A percentile compares a stretch with the other conserved stretches of the same genome.
phyloP scores from a whole-genome alignment of 106 monocot genomes.

The Cymbidium sinense region DNA sequence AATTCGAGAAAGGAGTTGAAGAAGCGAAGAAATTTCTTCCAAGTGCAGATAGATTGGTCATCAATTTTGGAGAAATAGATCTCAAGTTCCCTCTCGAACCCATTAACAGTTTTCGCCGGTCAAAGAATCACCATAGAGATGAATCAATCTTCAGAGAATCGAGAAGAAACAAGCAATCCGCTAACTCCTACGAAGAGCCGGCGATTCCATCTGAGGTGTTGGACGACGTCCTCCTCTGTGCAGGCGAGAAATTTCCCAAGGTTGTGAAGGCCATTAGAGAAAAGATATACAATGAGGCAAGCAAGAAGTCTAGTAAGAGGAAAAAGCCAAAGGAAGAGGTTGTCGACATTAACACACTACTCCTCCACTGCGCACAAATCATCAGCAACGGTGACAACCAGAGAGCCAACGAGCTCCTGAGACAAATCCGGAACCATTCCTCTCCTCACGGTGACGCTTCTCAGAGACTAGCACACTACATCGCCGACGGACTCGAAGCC shows the following conservation, averaged over 20 bases:
- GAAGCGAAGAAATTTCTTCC: too few species aligned
- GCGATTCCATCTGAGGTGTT: constrained; percentile 12
- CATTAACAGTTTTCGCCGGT: background rate
- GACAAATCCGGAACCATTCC: constrained; percentile 40
- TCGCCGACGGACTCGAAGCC: constrained; percentile 48
- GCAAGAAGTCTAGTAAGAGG: constrained; percentile 7
- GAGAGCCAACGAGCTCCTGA: constrained; percentile 24
- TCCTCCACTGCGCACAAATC: constrained; percentile 38
- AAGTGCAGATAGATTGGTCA: too few species aligned
- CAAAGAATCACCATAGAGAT: too few species aligned
- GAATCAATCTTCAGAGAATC: constrained; percentile 26
- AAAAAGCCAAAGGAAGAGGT: constrained; percentile 31
- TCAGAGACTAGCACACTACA: constrained; percentile 45
- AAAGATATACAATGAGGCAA: constrained; percentile 10
- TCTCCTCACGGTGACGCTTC: constrained; percentile 24
- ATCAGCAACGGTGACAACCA: constrained; percentile 43
- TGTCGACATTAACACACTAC: constrained; percentile 32
- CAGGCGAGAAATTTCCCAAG: constrained; percentile 16
- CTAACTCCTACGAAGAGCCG: constrained; percentile 8
- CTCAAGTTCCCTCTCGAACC: background rate
- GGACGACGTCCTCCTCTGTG: too few species aligned
- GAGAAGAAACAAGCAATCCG: constrained; percentile 38
- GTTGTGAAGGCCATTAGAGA: constrained; percentile 20
- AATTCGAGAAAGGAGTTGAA: constrained; percentile 38
- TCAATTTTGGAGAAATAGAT: constrained; percentile 14